A percentile compares a stretch with the other conserved stretches of the same genome.
These are phyloP conservation scores for Wickerhamomyces mucosus DNA, from an alignment of 805 yeast genomes.

Conservation along the genomic window DNA sequence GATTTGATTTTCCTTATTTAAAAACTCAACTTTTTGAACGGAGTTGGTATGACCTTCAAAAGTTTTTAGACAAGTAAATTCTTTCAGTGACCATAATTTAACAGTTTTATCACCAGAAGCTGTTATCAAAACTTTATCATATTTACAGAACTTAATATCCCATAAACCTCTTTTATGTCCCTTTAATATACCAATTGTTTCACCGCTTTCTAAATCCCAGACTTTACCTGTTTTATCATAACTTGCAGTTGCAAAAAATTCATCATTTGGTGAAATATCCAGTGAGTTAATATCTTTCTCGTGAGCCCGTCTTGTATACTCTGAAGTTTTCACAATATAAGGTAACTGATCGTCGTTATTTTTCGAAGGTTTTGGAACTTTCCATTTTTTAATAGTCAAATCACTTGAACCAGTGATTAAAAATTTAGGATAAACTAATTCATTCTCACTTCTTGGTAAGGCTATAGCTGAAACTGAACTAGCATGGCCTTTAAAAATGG, in stretches of 20 bases:
- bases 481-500: constrained; percentile 77
- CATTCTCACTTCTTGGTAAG: constrained; percentile 34
- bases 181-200: constrained; percentile 68
- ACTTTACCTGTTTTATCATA: constrained; percentile 87
- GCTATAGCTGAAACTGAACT: constrained; percentile 79
- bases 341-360: constrained; percentile 29
- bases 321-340: constrained; percentile 46
- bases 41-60: constrained; percentile 94
- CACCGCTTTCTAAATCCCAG: constrained; percentile 85
- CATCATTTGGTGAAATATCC: constrained; percentile 87
- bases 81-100: constrained; percentile 79
- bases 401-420: constrained; percentile 90
- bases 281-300: constrained; percentile 91
- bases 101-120: constrained; percentile 90
- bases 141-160: constrained; percentile 78
- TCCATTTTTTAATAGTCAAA: constrained; percentile 79
- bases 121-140: constrained; percentile 69
- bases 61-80: constrained; percentile 67
- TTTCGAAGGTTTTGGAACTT: constrained; percentile 50
- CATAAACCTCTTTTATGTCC: constrained; percentile 95
- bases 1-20: constrained; percentile 57
- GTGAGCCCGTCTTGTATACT: constrained; percentile 90
- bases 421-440: constrained; percentile 40
- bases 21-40: constrained; percentile 71
- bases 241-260: constrained; percentile 83